A percentile compares a stretch with the other conserved stretches of the same genome.
Conservation (phyloP, 2,329 filamentous ascomycete species). For the Neobulgaria alba region DNA sequence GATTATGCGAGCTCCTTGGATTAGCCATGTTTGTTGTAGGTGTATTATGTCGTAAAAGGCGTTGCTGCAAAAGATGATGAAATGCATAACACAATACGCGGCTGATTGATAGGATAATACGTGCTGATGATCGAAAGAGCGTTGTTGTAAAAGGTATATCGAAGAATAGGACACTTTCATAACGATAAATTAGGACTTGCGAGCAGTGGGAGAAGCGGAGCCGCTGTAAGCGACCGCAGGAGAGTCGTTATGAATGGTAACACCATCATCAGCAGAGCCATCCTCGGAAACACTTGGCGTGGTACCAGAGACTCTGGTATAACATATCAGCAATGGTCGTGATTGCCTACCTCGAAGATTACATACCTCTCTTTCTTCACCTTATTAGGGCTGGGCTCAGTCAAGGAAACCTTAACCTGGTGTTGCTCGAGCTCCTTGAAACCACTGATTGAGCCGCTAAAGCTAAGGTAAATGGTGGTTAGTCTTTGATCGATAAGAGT, state of each 20-base stretch:
- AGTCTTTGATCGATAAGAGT: background rate
- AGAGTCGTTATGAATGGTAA: constrained; percentile 26
- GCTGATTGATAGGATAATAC: constrained; percentile 11
- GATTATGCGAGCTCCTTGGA: constrained; percentile 22
- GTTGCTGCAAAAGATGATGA: constrained; percentile 14
- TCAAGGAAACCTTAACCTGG: constrained; percentile 21
- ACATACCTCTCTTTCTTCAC: constrained; percentile 18
- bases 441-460: constrained; percentile 14
- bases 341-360: constrained; percentile 8
- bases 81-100: constrained; percentile 10
- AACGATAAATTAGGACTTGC: constrained; percentile 20
- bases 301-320: constrained; percentile 10
- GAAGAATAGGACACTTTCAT: too few relatives aligned
- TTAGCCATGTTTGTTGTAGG: constrained; percentile 21
- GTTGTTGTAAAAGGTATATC: constrained; percentile 2
- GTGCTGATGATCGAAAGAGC: background rate
- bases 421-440: constrained; percentile 28
- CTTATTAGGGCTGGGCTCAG: constrained; percentile 21
- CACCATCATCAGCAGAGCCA: constrained; percentile 26
- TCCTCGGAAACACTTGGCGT: constrained; percentile 28
- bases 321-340: constrained; percentile 7
- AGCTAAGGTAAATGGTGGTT: constrained; percentile 9
- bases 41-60: constrained; percentile 19
- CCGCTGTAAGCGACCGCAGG: constrained; percentile 23
- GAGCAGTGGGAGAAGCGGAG: constrained; percentile 23